Conservation (phyloP, 345 rosid genomes). For the Hibiscus mutabilis region DNA sequence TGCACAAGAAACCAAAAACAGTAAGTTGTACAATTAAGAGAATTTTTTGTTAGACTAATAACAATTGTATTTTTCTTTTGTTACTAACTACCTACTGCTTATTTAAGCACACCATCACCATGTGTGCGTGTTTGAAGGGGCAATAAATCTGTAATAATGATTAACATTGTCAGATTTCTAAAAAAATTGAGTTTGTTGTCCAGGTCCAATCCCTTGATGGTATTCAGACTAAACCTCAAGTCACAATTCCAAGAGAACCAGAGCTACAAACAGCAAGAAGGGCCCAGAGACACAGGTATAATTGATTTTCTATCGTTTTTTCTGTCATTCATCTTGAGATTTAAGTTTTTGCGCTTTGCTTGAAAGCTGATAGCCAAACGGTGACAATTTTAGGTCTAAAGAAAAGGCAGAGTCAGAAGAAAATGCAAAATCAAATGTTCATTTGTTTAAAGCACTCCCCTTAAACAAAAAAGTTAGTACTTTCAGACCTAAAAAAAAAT, state of each 20-base stretch:
- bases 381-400: constrained; percentile 37
- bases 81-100: not conserved
- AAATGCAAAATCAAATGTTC: constrained; percentile 22
- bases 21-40: constrained; percentile 18
- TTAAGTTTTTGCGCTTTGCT: not conserved
- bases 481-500: not conserved
- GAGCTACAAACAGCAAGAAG: constrained; percentile 50
- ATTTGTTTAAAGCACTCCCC: constrained; percentile 33
- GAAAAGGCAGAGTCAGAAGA: constrained; percentile 18
- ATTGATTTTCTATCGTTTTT: not conserved
- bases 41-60: not conserved
- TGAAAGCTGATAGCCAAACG: not conserved
- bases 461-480: constrained; percentile 44
- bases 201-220: constrained; percentile 26
- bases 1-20: constrained; percentile 43
- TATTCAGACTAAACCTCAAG: constrained; percentile 23
- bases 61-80: not conserved
- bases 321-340: not conserved
- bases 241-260: constrained; percentile 54
- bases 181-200: constrained; percentile 5
- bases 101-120: not conserved
- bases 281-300: constrained; percentile 42
- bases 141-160: not conserved
- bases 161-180: not conserved
- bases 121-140: not conserved